phyloP scores from a whole-genome alignment of 495 filamentous ascomycete genomes.

The Entonaema liquescens region DNA sequence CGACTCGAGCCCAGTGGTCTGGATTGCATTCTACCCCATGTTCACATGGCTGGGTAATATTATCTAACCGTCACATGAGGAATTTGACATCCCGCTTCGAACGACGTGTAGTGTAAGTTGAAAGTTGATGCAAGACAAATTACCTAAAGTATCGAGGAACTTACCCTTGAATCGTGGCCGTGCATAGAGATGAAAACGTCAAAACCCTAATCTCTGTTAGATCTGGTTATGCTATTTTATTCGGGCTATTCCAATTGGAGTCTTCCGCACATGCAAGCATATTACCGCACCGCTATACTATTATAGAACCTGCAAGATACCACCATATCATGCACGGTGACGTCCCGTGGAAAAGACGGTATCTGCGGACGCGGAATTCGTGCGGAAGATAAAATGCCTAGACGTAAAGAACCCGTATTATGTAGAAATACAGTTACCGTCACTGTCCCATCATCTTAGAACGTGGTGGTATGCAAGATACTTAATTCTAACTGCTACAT shows the following conservation, averaged over 20 bases:
- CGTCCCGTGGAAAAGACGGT: conserved; percentile 8
- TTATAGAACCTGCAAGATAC: conserved; percentile 10
- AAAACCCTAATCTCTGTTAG: conserved; percentile 6
- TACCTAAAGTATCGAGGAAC: too few relatives aligned
- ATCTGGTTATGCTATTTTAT: not conserved
- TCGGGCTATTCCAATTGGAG: conserved; percentile 4
- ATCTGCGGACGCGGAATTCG: not conserved
- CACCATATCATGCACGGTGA: conserved; percentile 35
- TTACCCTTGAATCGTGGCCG: too few relatives aligned
- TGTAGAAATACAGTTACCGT: conserved; percentile 14
- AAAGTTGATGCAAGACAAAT: too few relatives aligned
- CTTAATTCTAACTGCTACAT: conserved; percentile 9
- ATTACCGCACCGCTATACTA: too few relatives aligned
- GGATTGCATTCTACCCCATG: conserved; percentile 8
- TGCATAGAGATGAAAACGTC: too few relatives aligned
- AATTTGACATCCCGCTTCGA: not conserved
- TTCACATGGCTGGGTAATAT: conserved; percentile 6
- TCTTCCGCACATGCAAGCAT: not conserved
- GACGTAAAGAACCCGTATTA: not conserved
- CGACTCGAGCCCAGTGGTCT: conserved; percentile 22
- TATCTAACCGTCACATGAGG: conserved; percentile 18
- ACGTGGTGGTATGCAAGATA: conserved; percentile 4
- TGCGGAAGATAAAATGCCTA: conserved; percentile 6
- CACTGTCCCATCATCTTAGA: conserved; percentile 22
- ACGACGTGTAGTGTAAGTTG: not conserved